Conservation (phyloP, 2,329 filamentous ascomycete species). For the Allantophomopsis cytisporea region DNA sequence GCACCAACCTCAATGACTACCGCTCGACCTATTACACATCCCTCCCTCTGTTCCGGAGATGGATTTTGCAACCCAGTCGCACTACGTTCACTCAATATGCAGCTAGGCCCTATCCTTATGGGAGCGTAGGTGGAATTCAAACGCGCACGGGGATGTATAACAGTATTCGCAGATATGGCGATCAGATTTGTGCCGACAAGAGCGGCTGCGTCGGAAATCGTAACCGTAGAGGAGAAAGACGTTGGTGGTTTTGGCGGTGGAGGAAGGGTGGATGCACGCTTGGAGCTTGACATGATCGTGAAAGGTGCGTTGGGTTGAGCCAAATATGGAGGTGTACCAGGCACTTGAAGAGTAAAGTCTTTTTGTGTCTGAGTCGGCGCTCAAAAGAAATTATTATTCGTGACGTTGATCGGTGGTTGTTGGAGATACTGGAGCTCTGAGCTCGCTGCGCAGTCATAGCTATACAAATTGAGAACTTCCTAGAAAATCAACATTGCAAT, state of each 20-base stretch:
- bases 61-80: conserved; percentile 34
- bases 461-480: not conserved
- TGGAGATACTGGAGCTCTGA: not conserved
- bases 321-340: not conserved
- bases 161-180: conserved; percentile 60
- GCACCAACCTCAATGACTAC: conserved; percentile 47
- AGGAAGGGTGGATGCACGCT: conserved; percentile 32
- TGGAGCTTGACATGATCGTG: conserved; percentile 15
- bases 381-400: not conserved
- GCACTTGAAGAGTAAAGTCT: no score
- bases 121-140: conserved; percentile 69
- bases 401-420: not conserved
- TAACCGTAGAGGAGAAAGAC: conserved; percentile 43
- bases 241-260: conserved; percentile 44
- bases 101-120: conserved; percentile 68
- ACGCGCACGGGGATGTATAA: conserved; percentile 76
- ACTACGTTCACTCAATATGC: conserved; percentile 64
- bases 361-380: no score
- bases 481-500: no score
- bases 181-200: conserved; percentile 65
- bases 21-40: conserved; percentile 42
- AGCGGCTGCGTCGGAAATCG: conserved; percentile 48
- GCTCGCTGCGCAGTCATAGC: not conserved
- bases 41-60: conserved; percentile 8
- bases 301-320: not conserved